Evolutionary conservation across 208 protist species (phyloP).

Genomic region (Naegleria lovaniensis): DNA sequence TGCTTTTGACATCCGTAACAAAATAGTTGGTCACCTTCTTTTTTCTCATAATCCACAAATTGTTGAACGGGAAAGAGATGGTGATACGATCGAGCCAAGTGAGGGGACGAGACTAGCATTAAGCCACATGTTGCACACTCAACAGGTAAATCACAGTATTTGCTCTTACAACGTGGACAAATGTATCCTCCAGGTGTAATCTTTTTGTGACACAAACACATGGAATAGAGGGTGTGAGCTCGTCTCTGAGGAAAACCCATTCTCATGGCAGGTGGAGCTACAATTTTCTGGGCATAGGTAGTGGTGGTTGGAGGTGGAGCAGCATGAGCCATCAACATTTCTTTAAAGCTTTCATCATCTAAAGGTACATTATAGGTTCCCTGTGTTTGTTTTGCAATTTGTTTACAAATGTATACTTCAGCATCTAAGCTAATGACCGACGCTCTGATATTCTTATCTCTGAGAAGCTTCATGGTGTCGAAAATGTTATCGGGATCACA

Average conservation of each 20-base stretch:
- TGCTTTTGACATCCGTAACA: constrained; percentile 29
- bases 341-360: constrained; percentile 45
- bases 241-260: constrained; percentile 22
- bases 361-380: constrained; percentile 46
- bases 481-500: constrained; percentile 61
- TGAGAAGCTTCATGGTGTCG: constrained; percentile 48
- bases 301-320: constrained; percentile 46
- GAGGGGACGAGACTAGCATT: constrained; percentile 63
- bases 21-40: neutral
- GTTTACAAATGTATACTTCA: constrained; percentile 50
- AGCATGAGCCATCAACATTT: constrained; percentile 43
- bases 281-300: neutral
- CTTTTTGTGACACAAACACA: constrained; percentile 36
- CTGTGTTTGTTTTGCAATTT: constrained; percentile 43
- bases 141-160: constrained; percentile 58
- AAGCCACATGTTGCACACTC: constrained; percentile 61
- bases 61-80: constrained; percentile 62
- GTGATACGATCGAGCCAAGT: constrained; percentile 71
- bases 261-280: neutral
- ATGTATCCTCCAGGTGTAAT: constrained; percentile 46
- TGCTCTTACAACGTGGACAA: constrained; percentile 56
- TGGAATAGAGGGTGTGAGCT: neutral
- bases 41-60: constrained; percentile 39
- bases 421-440: constrained; percentile 52
- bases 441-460: constrained; percentile 34